Conservation (phyloP, 495 filamentous ascomycete species). For the Penicillium arizonense region DNA sequence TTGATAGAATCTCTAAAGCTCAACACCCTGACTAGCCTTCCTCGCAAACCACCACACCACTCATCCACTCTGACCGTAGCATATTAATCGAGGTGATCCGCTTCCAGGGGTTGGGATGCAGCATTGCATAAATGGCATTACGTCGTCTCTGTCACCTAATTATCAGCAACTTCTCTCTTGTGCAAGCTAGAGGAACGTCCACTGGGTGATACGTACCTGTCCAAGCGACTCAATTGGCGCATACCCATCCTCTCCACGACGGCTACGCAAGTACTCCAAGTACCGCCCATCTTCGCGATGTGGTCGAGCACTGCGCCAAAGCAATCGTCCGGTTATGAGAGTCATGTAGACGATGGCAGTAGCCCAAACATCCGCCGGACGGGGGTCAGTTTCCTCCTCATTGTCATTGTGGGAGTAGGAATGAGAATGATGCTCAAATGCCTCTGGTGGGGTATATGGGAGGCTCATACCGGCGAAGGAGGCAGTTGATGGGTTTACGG, state of each 20-base stretch:
- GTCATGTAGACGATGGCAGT: constrained; percentile 96
- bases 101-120: constrained; percentile 16
- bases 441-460: constrained; percentile 21
- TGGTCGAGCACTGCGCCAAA: constrained; percentile 84
- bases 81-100: constrained; percentile 16
- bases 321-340: constrained; percentile 84
- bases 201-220: constrained; percentile 56
- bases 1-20: background rate
- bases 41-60: constrained; percentile 19
- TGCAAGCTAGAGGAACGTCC: background rate
- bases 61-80: constrained; percentile 24
- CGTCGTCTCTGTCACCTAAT: constrained; percentile 18
- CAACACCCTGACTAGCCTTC: constrained; percentile 18
- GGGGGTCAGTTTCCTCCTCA: constrained; percentile 73
- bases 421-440: constrained; percentile 1
- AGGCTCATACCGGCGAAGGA: constrained; percentile 18
- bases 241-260: constrained; percentile 82
- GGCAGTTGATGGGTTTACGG: constrained; percentile 6
- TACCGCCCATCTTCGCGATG: constrained; percentile 85
- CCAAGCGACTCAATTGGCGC: constrained; percentile 87
- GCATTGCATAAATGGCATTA: constrained; percentile 28
- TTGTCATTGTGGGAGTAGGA: constrained; percentile 62
- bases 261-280: constrained; percentile 75
- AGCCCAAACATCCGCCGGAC: constrained; percentile 93
- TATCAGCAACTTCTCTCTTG: background rate